phyloP scores from a whole-genome alignment of 1,284 basidiomycete species.

The Naganishia sp. region DNA sequence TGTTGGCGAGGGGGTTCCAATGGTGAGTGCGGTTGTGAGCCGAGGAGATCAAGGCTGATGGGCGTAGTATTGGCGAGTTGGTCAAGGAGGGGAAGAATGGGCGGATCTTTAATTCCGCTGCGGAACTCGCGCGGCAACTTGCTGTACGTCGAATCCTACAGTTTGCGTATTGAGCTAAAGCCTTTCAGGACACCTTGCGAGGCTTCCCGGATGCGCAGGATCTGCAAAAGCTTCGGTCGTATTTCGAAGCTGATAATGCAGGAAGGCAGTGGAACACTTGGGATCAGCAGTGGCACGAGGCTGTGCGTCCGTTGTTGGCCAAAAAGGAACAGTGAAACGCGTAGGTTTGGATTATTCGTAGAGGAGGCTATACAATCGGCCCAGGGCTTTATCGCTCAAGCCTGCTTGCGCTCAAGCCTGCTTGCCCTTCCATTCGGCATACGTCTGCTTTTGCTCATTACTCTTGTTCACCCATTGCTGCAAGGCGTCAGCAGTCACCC shows the following conservation, averaged over 20 bases:
- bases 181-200: conserved; percentile 60
- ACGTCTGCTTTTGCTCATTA: background rate
- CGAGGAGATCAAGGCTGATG: background rate
- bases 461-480: conserved; percentile 21
- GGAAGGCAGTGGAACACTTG: conserved; percentile 62
- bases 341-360: background rate
- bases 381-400: background rate
- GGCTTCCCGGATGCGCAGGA: conserved; percentile 63
- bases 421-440: conserved; percentile 23
- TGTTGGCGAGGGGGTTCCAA: conserved; percentile 82
- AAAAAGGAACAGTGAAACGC: conserved; percentile 14
- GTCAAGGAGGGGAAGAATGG: conserved; percentile 83
- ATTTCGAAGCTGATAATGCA: conserved; percentile 23
- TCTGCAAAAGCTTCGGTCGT: conserved; percentile 57
- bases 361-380: background rate
- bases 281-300: conserved; percentile 77
- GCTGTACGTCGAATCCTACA: conserved; percentile 58
- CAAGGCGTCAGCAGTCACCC: background rate
- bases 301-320: conserved; percentile 12
- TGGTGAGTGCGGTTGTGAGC: conserved; percentile 63
- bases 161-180: background rate
- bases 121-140: conserved; percentile 70
- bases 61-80: conserved; percentile 74
- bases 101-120: conserved; percentile 68
- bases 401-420: background rate